Base-by-base conservation (phyloP, 805 yeast genomes). In the Zygosaccharomyces bailii region DNA sequence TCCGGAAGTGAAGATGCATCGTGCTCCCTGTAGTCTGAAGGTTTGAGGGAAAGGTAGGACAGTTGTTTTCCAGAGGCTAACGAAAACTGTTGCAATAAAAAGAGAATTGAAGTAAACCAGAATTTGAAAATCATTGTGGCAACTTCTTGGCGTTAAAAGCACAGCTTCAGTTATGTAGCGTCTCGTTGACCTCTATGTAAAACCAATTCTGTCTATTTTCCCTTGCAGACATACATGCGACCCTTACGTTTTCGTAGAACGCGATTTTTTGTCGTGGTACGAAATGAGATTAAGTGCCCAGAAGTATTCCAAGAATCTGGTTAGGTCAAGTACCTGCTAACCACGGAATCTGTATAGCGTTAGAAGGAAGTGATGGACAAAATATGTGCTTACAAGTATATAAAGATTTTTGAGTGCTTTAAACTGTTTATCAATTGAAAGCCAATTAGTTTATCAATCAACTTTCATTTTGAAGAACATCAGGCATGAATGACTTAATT, bases 21-120 rank as follows among this genome's bases (percentile, higher is more conserved):
- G 8, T 34, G 40, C 11, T 46, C 31, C n/a, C 23, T 19, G 32
- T 45, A 48, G 24, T 44, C 37, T 14, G 41, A 46, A 20, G 59
- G 44, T 17, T 49, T 46, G 18, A 52, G n/a, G 13, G 54, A 43
- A 34, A 48, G 45, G 34, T 46, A 47, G 8, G 57, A 52, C 9
- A 43, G 19, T 19, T 39, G 36, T 16, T 24, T 30, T 11, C 46
- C 34, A 5, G 42, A 27, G 14, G 40, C 46, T 19, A 38, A 29
- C 23, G 51, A 35, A 9, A 39, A 35, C 8, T 44, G 35, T 34
- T 44, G 48, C 17, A 43, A 23, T 19, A 42, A 10, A 27, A 41
- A 24, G 10, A 25, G 7, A 19, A 37, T 16, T 4, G 30, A 13
- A 16, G 32, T 19, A 5, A 29, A 11, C 34, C 42, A 29, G 25